Conservation (phyloP, 495 filamentous ascomycete genomes). For the Durotheca rogersii region DNA sequence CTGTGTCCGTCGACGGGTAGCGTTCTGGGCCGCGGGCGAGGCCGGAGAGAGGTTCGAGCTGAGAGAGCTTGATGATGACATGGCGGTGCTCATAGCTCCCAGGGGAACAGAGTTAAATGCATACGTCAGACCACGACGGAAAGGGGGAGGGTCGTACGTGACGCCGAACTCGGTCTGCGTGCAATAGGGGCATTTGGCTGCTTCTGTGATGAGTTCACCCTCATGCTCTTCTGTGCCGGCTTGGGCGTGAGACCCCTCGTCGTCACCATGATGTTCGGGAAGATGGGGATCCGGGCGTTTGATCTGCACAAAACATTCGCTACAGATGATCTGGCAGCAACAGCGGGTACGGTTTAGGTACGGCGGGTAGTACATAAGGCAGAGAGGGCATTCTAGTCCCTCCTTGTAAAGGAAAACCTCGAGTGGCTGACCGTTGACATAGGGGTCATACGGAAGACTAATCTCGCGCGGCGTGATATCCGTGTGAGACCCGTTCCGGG, state of each 20-base stretch:
- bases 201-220: slow-evolving; percentile 78
- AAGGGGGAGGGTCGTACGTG: slow-evolving; percentile 84
- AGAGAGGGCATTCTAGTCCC: slow-evolving; percentile 89
- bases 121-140: slow-evolving; percentile 80
- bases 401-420: slow-evolving; percentile 94
- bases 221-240: slow-evolving; percentile 54
- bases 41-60: slow-evolving; percentile 48
- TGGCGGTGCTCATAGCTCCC: slow-evolving; percentile 62
- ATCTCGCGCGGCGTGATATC: slow-evolving; percentile 74
- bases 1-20: slow-evolving; percentile 63
- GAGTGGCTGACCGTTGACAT: slow-evolving; percentile 85
- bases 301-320: slow-evolving; percentile 98
- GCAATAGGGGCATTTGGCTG: slow-evolving; percentile 94
- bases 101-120: slow-evolving; percentile 45
- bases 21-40: slow-evolving; percentile 42
- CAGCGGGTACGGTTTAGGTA: slow-evolving; percentile 95
- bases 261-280: slow-evolving; percentile 74
- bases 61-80: slow-evolving; percentile 60
- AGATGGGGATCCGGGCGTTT: slow-evolving; percentile 95
- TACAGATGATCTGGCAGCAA: slow-evolving; percentile 96
- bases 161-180: slow-evolving; percentile 93
- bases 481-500: slow-evolving; percentile 64
- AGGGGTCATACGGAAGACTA: slow-evolving; percentile 76
- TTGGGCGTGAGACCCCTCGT: slow-evolving; percentile 50
- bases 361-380: slow-evolving; percentile 92